These are phyloP conservation scores for Venustampulla echinocandica DNA, from an alignment of 495 filamentous ascomycete species.

Conservation along the genomic window DNA sequence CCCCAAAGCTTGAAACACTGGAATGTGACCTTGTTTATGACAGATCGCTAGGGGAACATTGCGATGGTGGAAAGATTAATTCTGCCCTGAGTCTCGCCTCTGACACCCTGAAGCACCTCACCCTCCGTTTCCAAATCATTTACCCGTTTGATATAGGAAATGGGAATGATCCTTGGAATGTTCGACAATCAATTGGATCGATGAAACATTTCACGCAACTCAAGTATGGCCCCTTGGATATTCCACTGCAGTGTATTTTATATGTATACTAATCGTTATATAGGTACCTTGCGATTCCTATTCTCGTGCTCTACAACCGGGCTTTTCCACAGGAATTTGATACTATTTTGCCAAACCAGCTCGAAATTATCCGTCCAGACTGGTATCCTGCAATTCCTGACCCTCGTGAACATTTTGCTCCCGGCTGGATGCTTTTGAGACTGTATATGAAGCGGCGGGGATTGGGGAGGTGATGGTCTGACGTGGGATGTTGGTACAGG, in stretches of 20 bases:
- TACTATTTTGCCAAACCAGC: too few relatives aligned
- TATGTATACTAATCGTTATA: neutral
- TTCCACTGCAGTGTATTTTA: neutral
- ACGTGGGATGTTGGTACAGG: too few relatives aligned
- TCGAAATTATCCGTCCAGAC: too few relatives aligned
- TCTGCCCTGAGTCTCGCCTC: neutral
- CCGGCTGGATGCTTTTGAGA: too few relatives aligned
- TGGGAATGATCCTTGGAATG: neutral
- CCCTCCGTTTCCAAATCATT: neutral
- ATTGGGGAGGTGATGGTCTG: too few relatives aligned
- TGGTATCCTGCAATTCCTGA: too few relatives aligned
- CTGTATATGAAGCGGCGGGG: too few relatives aligned
- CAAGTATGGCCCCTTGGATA: neutral
- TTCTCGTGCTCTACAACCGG: too few relatives aligned
- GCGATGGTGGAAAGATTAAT: neutral
- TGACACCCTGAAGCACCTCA: neutral
- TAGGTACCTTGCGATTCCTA: too few relatives aligned
- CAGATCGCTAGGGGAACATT: neutral
- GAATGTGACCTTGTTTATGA: neutral
- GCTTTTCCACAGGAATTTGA: too few relatives aligned
- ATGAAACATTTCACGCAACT: neutral
- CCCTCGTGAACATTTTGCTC: too few relatives aligned
- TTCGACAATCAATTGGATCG: neutral
- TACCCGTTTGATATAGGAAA: neutral
- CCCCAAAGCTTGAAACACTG: neutral